phyloP scores from a whole-genome alignment of 176 grass and related monocot genomes.

The Carex kokanica region DNA sequence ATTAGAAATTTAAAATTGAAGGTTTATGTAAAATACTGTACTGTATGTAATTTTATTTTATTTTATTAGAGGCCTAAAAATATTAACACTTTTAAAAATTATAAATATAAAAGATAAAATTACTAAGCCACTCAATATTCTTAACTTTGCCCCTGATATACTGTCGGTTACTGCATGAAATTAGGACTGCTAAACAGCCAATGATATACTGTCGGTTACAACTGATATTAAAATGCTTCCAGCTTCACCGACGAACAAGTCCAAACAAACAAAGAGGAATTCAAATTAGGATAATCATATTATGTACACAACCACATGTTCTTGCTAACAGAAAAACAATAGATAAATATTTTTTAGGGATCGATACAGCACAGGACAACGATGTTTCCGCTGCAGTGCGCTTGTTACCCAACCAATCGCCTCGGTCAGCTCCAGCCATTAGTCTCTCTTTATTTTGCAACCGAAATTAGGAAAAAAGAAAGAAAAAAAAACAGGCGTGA shows the following conservation, averaged over 20 bases:
- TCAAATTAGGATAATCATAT: neutral
- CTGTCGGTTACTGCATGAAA: too few species aligned
- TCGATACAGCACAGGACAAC: neutral
- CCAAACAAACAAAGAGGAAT: neutral
- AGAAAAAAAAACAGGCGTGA: too few species aligned
- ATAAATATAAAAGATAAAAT: too few species aligned
- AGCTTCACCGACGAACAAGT: slow-evolving; percentile 11
- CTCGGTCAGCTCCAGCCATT: neutral
- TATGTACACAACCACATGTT: slow-evolving; percentile 16
- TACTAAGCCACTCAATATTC: too few species aligned
- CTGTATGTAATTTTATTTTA: too few species aligned
- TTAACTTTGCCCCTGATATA: too few species aligned
- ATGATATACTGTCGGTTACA: neutral
- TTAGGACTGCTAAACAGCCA: neutral
- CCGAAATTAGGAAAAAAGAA: neutral
- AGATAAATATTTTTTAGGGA: too few species aligned
- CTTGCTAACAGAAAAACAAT: neutral
- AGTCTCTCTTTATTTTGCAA: neutral
- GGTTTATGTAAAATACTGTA: too few species aligned
- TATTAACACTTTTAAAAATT: too few species aligned
- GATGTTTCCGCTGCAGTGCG: neutral
- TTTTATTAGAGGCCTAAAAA: too few species aligned
- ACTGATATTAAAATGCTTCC: neutral
- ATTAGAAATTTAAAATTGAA: too few species aligned
- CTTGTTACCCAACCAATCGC: neutral